Evolutionary conservation across 805 yeast genomes (phyloP).

Genomic region (Kurtzmaniella fragi): DNA sequence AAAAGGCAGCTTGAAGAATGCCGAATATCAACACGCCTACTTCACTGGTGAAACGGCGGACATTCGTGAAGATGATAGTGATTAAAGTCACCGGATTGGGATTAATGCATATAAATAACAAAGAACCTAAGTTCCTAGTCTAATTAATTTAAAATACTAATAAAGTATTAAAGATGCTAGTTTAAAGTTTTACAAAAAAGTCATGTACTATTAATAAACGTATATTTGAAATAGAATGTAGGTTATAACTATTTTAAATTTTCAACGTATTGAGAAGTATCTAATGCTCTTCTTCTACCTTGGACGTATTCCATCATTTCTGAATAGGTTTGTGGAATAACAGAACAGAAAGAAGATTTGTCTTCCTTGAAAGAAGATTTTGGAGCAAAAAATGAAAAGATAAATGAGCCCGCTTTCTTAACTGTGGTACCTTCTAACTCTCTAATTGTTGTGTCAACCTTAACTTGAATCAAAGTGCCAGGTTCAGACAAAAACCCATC

Average conservation of each 20-base stretch:
- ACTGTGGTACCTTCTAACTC: slow-evolving; percentile 55
- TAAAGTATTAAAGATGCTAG: no score
- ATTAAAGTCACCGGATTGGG: slow-evolving; percentile 7
- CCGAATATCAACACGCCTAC: slow-evolving; percentile 29
- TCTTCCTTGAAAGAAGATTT: slow-evolving; percentile 39
- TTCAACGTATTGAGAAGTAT: slow-evolving; percentile 63
- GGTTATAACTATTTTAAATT: slow-evolving; percentile 19
- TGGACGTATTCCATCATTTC: slow-evolving; percentile 91
- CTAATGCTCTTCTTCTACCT: slow-evolving; percentile 86
- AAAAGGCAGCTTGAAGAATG: slow-evolving; percentile 36
- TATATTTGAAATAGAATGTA: background rate
- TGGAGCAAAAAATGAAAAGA: slow-evolving; percentile 84
- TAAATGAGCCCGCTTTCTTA: slow-evolving; percentile 80
- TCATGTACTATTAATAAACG: background rate
- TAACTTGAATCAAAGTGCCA: slow-evolving; percentile 88
- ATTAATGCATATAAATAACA: background rate
- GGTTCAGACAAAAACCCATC: slow-evolving; percentile 63
- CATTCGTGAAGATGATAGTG: slow-evolving; percentile 29
- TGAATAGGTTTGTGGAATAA: slow-evolving; percentile 79
- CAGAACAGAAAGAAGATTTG: slow-evolving; percentile 62
- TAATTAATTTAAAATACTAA: no score
- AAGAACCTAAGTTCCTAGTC: background rate
- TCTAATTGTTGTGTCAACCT: slow-evolving; percentile 78
- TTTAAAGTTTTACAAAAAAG: background rate
- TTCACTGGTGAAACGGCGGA: slow-evolving; percentile 29